phyloP scores from a whole-genome alignment of 345 rosid genomes.

The Aurinia saxatilis region DNA sequence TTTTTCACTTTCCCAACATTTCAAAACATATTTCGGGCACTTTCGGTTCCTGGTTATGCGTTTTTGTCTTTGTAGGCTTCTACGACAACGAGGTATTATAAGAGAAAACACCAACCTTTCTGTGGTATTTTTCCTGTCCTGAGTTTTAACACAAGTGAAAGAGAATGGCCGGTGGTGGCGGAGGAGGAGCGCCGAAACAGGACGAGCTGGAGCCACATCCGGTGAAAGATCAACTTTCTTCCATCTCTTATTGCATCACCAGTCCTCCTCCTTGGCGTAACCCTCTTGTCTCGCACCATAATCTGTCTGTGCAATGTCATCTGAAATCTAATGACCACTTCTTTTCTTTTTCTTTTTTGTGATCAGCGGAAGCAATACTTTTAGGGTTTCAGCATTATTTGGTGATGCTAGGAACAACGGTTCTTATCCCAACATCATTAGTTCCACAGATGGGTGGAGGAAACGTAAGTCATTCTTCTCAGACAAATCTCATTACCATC shows the following conservation, averaged over 20 bases:
- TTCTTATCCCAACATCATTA: conserved; percentile 68
- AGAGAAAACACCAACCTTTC: too few relatives aligned
- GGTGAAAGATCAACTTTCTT: conserved; percentile 77
- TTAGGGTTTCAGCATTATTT: conserved; percentile 94
- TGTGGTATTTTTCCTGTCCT: too few relatives aligned
- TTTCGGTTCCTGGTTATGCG: conserved; percentile 14
- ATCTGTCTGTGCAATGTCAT: background rate
- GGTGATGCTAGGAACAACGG: conserved; percentile 96
- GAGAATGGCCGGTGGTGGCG: conserved; percentile 49
- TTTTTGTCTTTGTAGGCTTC: background rate
- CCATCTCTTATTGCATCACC: conserved; percentile 70
- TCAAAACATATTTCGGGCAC: background rate
- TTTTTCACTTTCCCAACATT: conserved; percentile 16
- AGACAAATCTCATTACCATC: background rate
- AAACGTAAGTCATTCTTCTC: conserved; percentile 42
- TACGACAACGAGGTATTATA: background rate
- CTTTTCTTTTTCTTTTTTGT: too few relatives aligned
- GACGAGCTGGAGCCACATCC: conserved; percentile 94
- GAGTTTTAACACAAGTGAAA: too few relatives aligned
- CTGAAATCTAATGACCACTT: background rate
- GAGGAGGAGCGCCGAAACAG: conserved; percentile 72
- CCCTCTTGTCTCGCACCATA: background rate
- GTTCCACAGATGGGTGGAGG: conserved; percentile 99
- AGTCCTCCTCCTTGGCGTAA: conserved; percentile 99
- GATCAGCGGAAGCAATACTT: conserved; percentile 87